Evolutionary conservation across 2,329 filamentous ascomycete species (phyloP), one percentile per base, ranked within the genome.

Genomic region (Beauveria brongniartii): DNA sequence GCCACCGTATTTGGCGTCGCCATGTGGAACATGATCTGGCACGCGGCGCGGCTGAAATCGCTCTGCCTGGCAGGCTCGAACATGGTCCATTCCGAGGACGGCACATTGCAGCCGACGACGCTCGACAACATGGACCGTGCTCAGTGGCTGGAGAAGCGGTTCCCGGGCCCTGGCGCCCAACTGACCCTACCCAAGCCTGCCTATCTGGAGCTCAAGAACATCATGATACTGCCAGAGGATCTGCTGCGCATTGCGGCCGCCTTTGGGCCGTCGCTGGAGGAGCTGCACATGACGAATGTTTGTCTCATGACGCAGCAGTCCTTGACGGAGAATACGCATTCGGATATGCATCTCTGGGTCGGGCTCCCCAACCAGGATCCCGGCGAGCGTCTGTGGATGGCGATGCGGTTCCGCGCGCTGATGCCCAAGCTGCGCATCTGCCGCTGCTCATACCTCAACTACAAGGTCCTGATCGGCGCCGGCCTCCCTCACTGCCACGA

Each of bases 1-100:
- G 71, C 71, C n/a, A 66, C 67, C 18, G 65, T 73, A 20, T 81
- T 81, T 67, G 73, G 74, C 22, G 71, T 73, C 43, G 75, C 78
- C 59, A 70, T 83, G 3, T 83, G 80, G 80, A 75, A 78, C 63
- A 67, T 81, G 46, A 76, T 82, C 18, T 73, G 74, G 53, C 76
- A 77, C 54, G 78, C 80, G 0, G 67, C 69, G 26, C 67, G 70
- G 9, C 73, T 83, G 14, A 70, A 76, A 64, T 81, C 74, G 50
- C 69, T 83, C 20, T 81, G 79, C 62, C 64, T 83, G 18, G 72
- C 78, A 12, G 78, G 78, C 14, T 30, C 26, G 26, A 30, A 46
- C 9, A 8, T 28, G 6, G 34, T 18, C 40, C 43, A 9, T 9
- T 7, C 24, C 12, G 37, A 46, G 7, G 40, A 44, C 22, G 44